These are phyloP conservation scores for Penicillium sp. DNA, from an alignment of 2,329 filamentous ascomycete genomes.

Conservation along the genomic window DNA sequence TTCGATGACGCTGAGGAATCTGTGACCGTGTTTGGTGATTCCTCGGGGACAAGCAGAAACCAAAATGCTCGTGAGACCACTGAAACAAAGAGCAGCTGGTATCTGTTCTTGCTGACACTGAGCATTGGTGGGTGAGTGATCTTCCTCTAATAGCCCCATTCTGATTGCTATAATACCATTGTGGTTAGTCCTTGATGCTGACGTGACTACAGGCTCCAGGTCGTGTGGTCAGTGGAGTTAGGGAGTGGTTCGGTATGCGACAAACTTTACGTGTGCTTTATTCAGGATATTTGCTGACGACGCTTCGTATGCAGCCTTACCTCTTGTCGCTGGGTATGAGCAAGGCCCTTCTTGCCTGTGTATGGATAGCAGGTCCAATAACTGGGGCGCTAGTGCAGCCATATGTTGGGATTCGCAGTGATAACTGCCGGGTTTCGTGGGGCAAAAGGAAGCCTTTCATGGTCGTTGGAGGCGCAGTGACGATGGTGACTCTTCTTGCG, in stretches of 20 bases:
- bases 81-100: conserved; percentile 76
- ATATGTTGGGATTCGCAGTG: conserved; percentile 80
- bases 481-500: conserved; percentile 69
- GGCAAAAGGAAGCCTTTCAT: conserved; percentile 84
- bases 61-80: conserved; percentile 54
- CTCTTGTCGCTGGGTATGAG: conserved; percentile 79
- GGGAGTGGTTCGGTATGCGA: conserved; percentile 78
- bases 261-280: no score
- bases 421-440: conserved; percentile 75
- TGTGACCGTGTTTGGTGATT: conserved; percentile 20
- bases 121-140: conserved; percentile 72
- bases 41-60: conserved; percentile 28
- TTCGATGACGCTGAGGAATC: conserved; percentile 26
- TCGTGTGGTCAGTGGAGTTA: conserved; percentile 94
- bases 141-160: not conserved
- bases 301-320: conserved; percentile 60
- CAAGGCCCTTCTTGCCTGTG: conserved; percentile 80
- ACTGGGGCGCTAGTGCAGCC: conserved; percentile 81
- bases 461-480: conserved; percentile 70
- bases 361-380: conserved; percentile 83
- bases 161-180: not conserved
- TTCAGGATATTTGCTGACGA: conserved; percentile 2
- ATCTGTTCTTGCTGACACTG: conserved; percentile 83
- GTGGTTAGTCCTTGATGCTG: not conserved
- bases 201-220: conserved; percentile 67